A percentile compares a stretch with the other conserved stretches of the same genome.
Evolutionary conservation across 2,329 filamentous ascomycete genomes (phyloP).

Genomic region (Ophiostoma angusticollis): DNA sequence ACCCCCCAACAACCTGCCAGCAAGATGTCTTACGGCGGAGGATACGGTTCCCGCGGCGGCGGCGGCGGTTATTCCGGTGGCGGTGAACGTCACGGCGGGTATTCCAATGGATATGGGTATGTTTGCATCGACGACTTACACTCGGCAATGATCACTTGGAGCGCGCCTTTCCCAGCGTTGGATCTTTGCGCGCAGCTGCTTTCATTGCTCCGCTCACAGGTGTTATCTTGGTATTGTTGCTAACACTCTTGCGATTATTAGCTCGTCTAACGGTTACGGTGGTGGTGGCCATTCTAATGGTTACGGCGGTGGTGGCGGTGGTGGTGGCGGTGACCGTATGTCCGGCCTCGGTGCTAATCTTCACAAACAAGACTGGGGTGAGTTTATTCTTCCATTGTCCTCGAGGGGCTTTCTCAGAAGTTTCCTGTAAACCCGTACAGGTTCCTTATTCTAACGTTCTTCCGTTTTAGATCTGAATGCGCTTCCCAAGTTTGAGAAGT

Average conservation of each 20-base stretch:
- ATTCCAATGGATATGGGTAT: slow-evolving; percentile 11
- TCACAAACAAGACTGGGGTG: slow-evolving; percentile 82
- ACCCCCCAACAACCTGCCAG: background rate
- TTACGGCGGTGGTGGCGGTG: slow-evolving; percentile 29
- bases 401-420: too few relatives aligned
- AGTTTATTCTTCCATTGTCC: slow-evolving; percentile 24
- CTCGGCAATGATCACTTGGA: background rate
- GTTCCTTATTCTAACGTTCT: background rate
- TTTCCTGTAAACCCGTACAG: too few relatives aligned
- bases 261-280: slow-evolving; percentile 20
- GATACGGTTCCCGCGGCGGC: slow-evolving; percentile 27
- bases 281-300: slow-evolving; percentile 32
- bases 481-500: slow-evolving; percentile 96
- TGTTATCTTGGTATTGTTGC: too few relatives aligned
- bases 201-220: too few relatives aligned
- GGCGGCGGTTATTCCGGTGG: slow-evolving; percentile 39
- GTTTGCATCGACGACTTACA: background rate
- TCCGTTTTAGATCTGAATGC: slow-evolving; percentile 54
- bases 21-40: slow-evolving; percentile 34
- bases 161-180: background rate
- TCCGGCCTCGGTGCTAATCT: slow-evolving; percentile 75
- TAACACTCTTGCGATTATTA: too few relatives aligned
- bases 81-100: slow-evolving; percentile 30
- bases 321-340: slow-evolving; percentile 85
- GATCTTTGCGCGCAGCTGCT: too few relatives aligned